A percentile compares a stretch with the other conserved stretches of the same genome.
These are phyloP conservation scores for Cutaneotrichosporon dermatis DNA, from an alignment of 1,284 basidiomycete species.

Conservation along the genomic window DNA sequence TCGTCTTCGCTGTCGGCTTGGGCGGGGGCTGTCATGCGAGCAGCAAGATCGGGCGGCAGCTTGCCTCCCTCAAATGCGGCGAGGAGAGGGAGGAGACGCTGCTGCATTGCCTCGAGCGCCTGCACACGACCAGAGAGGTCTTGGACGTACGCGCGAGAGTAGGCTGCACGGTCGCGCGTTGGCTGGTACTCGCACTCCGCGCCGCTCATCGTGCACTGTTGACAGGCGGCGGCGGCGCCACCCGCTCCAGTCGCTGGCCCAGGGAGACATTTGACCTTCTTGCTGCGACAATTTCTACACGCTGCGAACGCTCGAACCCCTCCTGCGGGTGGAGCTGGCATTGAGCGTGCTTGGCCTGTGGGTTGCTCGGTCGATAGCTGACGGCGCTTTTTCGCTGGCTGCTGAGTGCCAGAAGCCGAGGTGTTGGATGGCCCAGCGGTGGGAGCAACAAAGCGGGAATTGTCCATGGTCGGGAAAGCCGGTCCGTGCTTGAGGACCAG, in stretches of 20 bases:
- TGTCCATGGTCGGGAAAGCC: too few species aligned
- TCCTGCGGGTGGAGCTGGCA: neutral
- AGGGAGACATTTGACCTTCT: slow-evolving; percentile 46
- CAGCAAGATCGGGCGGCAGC: neutral
- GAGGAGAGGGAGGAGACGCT: slow-evolving; percentile 35
- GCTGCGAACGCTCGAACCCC: slow-evolving; percentile 44
- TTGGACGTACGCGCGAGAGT: slow-evolving; percentile 45
- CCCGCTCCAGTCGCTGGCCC: slow-evolving; percentile 14
- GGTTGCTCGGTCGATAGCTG: too few species aligned
- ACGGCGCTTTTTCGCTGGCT: too few species aligned
- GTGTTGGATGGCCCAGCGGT: too few species aligned
- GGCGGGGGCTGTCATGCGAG: neutral
- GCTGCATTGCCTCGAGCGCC: slow-evolving; percentile 36
- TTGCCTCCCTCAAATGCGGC: slow-evolving; percentile 33
- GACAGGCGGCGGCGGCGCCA: slow-evolving; percentile 28
- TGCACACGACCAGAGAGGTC: slow-evolving; percentile 45
- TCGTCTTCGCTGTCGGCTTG: slow-evolving; percentile 9
- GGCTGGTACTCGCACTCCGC: slow-evolving; percentile 45
- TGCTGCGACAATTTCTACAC: slow-evolving; percentile 39
- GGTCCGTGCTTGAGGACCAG: too few species aligned
- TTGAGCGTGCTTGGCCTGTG: neutral
- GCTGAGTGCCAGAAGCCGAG: too few species aligned
- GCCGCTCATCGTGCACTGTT: slow-evolving; percentile 37
- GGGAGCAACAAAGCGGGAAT: too few species aligned
- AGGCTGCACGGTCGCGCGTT: slow-evolving; percentile 44